Evolutionary conservation across 345 rosid genomes (phyloP).

Genomic region (Eucalyptus regnans): DNA sequence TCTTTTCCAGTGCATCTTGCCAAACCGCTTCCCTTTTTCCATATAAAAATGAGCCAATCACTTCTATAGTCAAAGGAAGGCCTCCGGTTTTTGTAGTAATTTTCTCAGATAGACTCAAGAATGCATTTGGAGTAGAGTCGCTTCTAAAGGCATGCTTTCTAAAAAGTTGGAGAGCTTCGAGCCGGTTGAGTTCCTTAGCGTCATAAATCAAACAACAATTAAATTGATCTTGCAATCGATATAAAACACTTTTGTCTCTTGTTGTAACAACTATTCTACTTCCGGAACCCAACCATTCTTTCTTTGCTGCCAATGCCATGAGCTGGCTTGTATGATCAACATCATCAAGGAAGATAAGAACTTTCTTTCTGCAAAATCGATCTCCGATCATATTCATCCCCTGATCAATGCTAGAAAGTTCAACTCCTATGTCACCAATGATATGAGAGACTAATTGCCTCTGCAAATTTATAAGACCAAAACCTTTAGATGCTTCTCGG

Average conservation of each 20-base stretch:
- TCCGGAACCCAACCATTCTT: not conserved
- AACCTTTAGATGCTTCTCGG: not conserved
- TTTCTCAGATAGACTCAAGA: not conserved
- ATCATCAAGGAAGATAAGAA: not conserved
- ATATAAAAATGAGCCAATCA: not conserved
- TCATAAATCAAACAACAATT: not conserved
- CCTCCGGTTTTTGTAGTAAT: not conserved
- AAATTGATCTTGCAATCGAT: not conserved
- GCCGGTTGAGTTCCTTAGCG: accelerated
- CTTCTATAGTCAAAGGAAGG: not conserved
- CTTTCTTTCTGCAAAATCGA: not conserved
- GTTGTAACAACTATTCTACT: not conserved
- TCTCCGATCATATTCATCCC: not conserved
- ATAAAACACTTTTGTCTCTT: not conserved
- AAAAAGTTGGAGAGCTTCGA: not conserved
- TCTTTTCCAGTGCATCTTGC: not conserved
- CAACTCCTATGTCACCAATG: not conserved
- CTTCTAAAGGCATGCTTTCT: not conserved
- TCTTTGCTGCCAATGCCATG: not conserved
- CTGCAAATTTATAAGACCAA: not conserved
- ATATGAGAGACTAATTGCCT: not conserved
- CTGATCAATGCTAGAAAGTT: not conserved
- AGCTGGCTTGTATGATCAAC: not conserved
- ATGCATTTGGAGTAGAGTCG: not conserved
- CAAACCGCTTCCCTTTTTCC: not conserved